Conservation (phyloP, 345 rosid species). For the Hibiscus trionum region DNA sequence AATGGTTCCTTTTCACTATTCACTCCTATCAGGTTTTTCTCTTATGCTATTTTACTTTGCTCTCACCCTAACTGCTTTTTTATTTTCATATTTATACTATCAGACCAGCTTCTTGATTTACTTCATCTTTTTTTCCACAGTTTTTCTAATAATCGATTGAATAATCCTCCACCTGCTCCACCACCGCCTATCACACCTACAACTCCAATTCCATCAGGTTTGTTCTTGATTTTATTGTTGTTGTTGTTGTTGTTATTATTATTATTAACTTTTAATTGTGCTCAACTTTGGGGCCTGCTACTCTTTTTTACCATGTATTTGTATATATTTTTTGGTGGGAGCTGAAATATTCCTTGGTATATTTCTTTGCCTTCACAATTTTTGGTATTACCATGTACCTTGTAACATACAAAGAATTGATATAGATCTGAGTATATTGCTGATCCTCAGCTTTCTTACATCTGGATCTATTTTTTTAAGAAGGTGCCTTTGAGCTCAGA, state of each 20-base stretch:
- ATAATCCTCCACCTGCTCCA: constrained; percentile 25
- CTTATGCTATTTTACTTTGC: neutral
- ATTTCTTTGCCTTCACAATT: neutral
- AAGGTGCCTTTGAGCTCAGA: neutral
- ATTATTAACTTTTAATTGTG: neutral
- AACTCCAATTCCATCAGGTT: constrained; percentile 16
- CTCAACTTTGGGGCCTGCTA: constrained; percentile 1
- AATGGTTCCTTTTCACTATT: neutral
- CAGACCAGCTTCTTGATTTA: neutral
- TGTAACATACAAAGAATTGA: neutral
- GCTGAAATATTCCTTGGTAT: neutral
- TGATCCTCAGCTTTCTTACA: neutral
- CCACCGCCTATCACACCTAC: constrained; percentile 44
- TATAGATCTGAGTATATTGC: neutral
- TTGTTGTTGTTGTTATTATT: neutral
- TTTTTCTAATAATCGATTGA: constrained; percentile 24
- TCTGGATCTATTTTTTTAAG: neutral
- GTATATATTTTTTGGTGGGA: neutral
- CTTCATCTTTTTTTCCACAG: neutral
- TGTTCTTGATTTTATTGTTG: neutral
- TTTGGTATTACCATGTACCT: neutral
- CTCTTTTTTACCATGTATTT: neutral
- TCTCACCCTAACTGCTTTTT: neutral
- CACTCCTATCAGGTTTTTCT: constrained; percentile 3
- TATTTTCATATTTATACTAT: neutral